Conservation (phyloP, 2,329 filamentous ascomycete genomes). For the Aspergillus arachidicola region DNA sequence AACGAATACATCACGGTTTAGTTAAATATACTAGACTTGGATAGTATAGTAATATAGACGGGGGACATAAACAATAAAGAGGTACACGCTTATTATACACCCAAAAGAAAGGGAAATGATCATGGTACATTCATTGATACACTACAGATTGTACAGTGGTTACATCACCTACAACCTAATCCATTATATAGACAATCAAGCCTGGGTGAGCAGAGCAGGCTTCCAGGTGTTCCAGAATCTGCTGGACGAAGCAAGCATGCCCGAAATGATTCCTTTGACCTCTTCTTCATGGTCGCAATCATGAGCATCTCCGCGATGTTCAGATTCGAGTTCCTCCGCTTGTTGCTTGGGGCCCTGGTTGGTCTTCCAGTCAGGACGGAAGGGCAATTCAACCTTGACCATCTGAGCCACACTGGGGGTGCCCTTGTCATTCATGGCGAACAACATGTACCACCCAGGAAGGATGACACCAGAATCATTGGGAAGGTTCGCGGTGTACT, state of each 20-base stretch:
- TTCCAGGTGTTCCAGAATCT: neutral
- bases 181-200: neutral
- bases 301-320: neutral
- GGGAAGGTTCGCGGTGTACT: slow-evolving; percentile 36
- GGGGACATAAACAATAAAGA: too few species aligned
- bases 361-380: neutral
- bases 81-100: too few species aligned
- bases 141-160: neutral
- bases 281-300: neutral
- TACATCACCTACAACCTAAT: neutral
- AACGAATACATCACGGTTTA: too few species aligned
- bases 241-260: neutral
- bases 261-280: neutral
- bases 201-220: neutral
- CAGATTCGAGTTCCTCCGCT: neutral
- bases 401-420: slow-evolving; percentile 52
- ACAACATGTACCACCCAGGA: slow-evolving; percentile 59
- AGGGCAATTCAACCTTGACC: neutral
- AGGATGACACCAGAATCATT: slow-evolving; percentile 53
- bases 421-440: slow-evolving; percentile 47
- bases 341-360: neutral
- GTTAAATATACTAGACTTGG: too few species aligned
- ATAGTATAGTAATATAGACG: too few species aligned
- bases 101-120: too few species aligned
- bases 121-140: neutral